phyloP scores from a whole-genome alignment of 1,139 yeast genomes.

The Nakaseomyces delphensis region DNA sequence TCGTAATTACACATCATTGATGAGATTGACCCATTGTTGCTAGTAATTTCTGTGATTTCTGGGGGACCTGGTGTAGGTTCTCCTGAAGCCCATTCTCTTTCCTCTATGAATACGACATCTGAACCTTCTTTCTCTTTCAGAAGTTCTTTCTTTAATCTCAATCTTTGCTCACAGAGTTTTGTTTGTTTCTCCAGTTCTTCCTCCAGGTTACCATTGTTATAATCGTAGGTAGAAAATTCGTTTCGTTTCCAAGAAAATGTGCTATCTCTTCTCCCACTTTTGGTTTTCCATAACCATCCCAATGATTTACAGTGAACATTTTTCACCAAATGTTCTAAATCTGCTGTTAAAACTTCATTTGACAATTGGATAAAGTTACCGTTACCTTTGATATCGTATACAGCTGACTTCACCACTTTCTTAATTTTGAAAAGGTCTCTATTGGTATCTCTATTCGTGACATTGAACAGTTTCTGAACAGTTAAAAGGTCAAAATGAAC shows the following conservation, averaged over 20 bases:
- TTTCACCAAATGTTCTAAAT: slow-evolving; percentile 38
- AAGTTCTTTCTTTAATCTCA: slow-evolving; percentile 9
- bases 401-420: slow-evolving; percentile 62
- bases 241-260: slow-evolving; percentile 17
- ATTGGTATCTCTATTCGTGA: slow-evolving; percentile 45
- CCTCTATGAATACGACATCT: slow-evolving; percentile 8
- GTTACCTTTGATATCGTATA: slow-evolving; percentile 52
- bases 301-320: slow-evolving; percentile 39
- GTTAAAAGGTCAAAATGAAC: slow-evolving; percentile 57
- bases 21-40: slow-evolving; percentile 15
- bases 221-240: slow-evolving; percentile 20
- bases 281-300: slow-evolving; percentile 39
- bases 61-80: slow-evolving; percentile 13
- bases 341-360: slow-evolving; percentile 43
- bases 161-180: slow-evolving; percentile 12
- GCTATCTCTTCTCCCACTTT: slow-evolving; percentile 16
- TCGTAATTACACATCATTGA: slow-evolving; percentile 28
- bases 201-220: slow-evolving; percentile 30
- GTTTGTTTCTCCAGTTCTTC: slow-evolving; percentile 23
- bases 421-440: slow-evolving; percentile 55
- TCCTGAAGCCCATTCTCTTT: slow-evolving; percentile 11
- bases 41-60: slow-evolving; percentile 11
- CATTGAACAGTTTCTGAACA: slow-evolving; percentile 47
- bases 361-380: slow-evolving; percentile 35
- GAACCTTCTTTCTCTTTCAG: slow-evolving; percentile 4